Evolutionary conservation across 768 basidiomycete species (phyloP).

Genomic region (Agrocybe pediades): DNA sequence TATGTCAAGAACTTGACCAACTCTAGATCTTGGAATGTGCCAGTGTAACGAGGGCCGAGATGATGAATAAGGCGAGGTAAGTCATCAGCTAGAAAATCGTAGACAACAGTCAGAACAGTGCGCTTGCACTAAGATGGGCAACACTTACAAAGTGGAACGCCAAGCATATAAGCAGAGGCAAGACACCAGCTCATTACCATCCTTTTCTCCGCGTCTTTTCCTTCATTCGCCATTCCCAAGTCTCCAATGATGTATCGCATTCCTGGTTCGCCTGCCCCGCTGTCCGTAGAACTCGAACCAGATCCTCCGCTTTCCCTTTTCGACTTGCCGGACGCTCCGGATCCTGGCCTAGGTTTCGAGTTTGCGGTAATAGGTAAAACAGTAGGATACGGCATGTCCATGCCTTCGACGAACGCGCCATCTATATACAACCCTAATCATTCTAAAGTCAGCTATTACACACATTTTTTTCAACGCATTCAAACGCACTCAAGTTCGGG

Average conservation of each 20-base stretch:
- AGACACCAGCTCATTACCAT: slow-evolving; percentile 66
- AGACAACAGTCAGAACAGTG: neutral
- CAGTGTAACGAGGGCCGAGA: slow-evolving; percentile 77
- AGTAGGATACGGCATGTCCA: slow-evolving; percentile 65
- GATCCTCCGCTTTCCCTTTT: neutral
- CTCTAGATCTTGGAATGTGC: slow-evolving; percentile 72
- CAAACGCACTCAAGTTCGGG: slow-evolving; percentile 59
- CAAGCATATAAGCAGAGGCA: slow-evolving; percentile 64
- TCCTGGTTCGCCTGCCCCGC: neutral
- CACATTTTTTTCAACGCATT: neutral
- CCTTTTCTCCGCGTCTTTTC: neutral
- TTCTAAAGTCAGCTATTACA: neutral
- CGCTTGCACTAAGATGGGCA: too few species aligned
- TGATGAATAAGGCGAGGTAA: slow-evolving; percentile 77
- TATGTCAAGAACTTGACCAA: slow-evolving; percentile 82
- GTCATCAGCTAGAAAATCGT: slow-evolving; percentile 54
- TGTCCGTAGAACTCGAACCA: neutral
- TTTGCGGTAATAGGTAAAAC: neutral
- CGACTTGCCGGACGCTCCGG: neutral
- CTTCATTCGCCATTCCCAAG: slow-evolving; percentile 19
- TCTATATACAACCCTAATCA: slow-evolving; percentile 73
- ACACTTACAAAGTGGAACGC: slow-evolving; percentile 56
- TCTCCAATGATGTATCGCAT: slow-evolving; percentile 59
- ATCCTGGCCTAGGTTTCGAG: neutral
- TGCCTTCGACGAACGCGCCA: slow-evolving; percentile 62